Evolutionary conservation across 2,329 filamentous ascomycete species (phyloP), one percentile per base, ranked within the genome.

Genomic region (Apiospora phragmitis): DNA sequence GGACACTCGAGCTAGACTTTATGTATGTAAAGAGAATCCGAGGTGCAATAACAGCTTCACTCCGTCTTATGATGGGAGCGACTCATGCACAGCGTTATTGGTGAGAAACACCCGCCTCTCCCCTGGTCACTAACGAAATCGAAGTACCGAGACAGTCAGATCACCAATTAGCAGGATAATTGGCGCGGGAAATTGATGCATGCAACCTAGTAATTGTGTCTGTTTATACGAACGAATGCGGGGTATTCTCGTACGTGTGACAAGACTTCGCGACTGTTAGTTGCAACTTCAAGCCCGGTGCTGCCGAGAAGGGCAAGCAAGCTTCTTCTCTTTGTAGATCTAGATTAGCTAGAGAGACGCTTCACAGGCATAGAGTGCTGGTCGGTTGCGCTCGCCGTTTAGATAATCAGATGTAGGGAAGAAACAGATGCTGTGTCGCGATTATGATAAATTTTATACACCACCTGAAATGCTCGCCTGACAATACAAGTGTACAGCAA

Each of bases 401-500:
- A n/a, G 21, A 62, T n/a, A 1, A 11, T 38, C 4, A n/a, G 4
- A 62, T 24, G 4, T 12, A 62, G 32, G 55, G 55, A 2, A 24
- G 8, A 62, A 35, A 35, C 29, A 18, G 4, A 9, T 12, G 18
- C 16, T 32, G 26, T 38, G 18, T 38, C 32, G 9, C 18, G 32
- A 62, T 62, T 62, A 62, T 29, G 26, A 18, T 62, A 59, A n/a
- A 24, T 62, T 62, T 62, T 62, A 62, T 62, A 62, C 55, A 38
- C 24, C 49, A 29, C 9, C 29, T 62, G 21, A 62, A 62, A 38
- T 62, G 32, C 32, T 38, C 18, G 55, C 55, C 55, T 62, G 55
- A 38, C 38, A 62, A 62, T 62, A 62, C 55, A 62, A 62, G n/a
- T 32, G 55, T n/a, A 62, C 55, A 62, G 21, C 55, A 62, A 62